These are phyloP conservation scores for Nakaseomyces sp. DNA, from an alignment of 1,139 yeast species.

Conservation along the genomic window DNA sequence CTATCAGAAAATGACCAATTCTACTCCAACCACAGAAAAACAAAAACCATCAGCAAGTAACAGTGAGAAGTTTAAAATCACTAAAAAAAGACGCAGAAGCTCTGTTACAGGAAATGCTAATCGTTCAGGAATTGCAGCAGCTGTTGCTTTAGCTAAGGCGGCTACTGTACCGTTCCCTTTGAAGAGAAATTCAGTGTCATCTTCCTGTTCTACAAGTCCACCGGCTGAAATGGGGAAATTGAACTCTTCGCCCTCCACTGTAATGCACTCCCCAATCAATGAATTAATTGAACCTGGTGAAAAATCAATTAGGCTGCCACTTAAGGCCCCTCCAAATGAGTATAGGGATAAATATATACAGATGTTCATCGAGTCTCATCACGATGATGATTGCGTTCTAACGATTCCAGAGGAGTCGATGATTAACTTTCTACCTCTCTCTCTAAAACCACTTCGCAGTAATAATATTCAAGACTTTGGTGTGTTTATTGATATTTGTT, in stretches of 20 bases:
- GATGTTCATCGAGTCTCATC: conserved; percentile 26
- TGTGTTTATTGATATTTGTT: conserved; percentile 40
- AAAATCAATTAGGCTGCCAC: conserved; percentile 37
- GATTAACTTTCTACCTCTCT: conserved; percentile 41
- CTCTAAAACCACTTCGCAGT: conserved; percentile 33
- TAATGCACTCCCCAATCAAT: conserved; percentile 20
- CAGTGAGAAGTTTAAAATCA: neutral
- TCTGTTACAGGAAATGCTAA: conserved; percentile 4
- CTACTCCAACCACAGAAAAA: neutral
- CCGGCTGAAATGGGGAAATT: conserved; percentile 1
- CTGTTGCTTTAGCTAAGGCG: conserved; percentile 25
- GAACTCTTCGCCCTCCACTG: conserved; percentile 10
- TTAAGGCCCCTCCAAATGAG: conserved; percentile 26
- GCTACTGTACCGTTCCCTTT: conserved; percentile 25
- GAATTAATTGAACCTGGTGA: conserved; percentile 46
- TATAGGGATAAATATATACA: conserved; percentile 36
- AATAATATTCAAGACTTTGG: conserved; percentile 35
- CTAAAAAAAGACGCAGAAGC: conserved; percentile 4
- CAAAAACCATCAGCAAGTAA: neutral
- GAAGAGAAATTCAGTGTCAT: conserved; percentile 8
- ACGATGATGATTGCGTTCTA: conserved; percentile 27
- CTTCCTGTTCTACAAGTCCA: conserved; percentile 1
- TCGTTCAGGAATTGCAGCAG: conserved; percentile 17
- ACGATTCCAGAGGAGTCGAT: conserved; percentile 33
- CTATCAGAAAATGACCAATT: neutral